These are phyloP conservation scores for Trypanosoma vivax DNA, from an alignment of 208 protist species.

Conservation along the genomic window DNA sequence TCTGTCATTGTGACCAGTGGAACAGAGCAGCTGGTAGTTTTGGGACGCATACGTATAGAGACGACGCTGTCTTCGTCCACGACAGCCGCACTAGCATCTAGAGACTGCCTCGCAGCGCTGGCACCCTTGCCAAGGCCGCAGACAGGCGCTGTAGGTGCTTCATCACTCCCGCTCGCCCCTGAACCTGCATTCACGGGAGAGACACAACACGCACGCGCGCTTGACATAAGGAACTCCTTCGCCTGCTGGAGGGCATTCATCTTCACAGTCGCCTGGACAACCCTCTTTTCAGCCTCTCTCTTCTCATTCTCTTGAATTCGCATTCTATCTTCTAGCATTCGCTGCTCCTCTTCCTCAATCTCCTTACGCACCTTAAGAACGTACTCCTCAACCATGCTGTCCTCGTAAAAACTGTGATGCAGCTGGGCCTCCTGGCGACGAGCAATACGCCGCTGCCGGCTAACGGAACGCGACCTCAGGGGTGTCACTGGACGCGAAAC, in stretches of 20 bases:
- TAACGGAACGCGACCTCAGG: slow-evolving; percentile 53
- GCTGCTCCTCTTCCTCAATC: slow-evolving; percentile 33
- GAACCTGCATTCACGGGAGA: slow-evolving; percentile 20
- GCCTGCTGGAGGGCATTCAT: slow-evolving; percentile 62
- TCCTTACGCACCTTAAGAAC: slow-evolving; percentile 45
- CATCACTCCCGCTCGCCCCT: not conserved
- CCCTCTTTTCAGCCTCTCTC: slow-evolving; percentile 32
- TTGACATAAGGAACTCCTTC: slow-evolving; percentile 64
- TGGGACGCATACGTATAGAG: too few species aligned
- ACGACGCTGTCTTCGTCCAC: too few species aligned
- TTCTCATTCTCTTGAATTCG: slow-evolving; percentile 35
- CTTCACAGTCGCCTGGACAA: slow-evolving; percentile 32
- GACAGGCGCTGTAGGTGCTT: not conserved
- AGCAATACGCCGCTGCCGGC: slow-evolving; percentile 67
- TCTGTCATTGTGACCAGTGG: too few species aligned
- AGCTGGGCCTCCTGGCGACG: slow-evolving; percentile 71
- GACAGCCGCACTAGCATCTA: too few species aligned
- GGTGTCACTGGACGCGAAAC: slow-evolving; percentile 24
- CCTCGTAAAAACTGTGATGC: slow-evolving; percentile 84
- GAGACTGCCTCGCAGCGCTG: too few species aligned
- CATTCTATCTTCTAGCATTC: slow-evolving; percentile 26
- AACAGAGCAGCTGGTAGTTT: too few species aligned
- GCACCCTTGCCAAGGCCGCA: too few species aligned
- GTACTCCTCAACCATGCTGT: slow-evolving; percentile 86
- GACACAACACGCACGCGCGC: slow-evolving; percentile 31